Conservation (phyloP, 2,329 filamentous ascomycete genomes). For the Alternaria incomplexa region DNA sequence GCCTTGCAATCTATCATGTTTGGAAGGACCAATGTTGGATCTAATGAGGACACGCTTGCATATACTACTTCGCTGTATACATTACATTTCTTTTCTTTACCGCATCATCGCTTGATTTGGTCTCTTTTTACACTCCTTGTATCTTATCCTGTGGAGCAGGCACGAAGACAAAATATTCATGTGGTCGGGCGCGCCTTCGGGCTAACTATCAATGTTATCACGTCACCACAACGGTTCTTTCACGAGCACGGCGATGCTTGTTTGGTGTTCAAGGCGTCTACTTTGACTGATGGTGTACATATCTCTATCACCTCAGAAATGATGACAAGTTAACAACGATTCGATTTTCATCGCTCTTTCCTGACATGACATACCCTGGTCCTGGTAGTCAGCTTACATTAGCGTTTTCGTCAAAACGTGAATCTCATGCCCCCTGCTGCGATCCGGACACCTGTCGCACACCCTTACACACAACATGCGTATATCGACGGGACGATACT, state of each 20-base stretch:
- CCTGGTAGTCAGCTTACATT: not conserved
- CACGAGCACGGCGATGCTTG: slow-evolving; percentile 5
- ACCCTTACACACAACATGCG: not conserved
- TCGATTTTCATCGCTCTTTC: not conserved
- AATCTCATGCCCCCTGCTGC: not conserved
- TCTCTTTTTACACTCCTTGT: slow-evolving; percentile 23
- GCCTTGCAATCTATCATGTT: slow-evolving; percentile 11
- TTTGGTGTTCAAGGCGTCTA: slow-evolving; percentile 7
- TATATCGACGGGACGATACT: not conserved
- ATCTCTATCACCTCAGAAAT: not conserved
- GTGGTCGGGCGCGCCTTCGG: slow-evolving; percentile 7
- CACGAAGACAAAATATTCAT: slow-evolving; percentile 19
- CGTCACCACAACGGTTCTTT: slow-evolving; percentile 13
- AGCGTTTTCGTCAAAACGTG: not conserved
- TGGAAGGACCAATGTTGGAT: slow-evolving; percentile 9
- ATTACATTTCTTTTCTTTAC: slow-evolving; percentile 30
- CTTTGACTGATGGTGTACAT: not conserved
- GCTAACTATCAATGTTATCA: slow-evolving; percentile 24
- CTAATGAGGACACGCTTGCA: slow-evolving; percentile 17
- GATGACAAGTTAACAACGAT: not conserved
- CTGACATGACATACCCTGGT: not conserved
- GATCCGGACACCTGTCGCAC: not conserved
- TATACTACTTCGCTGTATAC: slow-evolving; percentile 38
- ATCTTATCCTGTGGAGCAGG: slow-evolving; percentile 18
- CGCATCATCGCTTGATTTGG: slow-evolving; percentile 16